Conservation (phyloP, 805 yeast species). For the Candida berthetii region DNA sequence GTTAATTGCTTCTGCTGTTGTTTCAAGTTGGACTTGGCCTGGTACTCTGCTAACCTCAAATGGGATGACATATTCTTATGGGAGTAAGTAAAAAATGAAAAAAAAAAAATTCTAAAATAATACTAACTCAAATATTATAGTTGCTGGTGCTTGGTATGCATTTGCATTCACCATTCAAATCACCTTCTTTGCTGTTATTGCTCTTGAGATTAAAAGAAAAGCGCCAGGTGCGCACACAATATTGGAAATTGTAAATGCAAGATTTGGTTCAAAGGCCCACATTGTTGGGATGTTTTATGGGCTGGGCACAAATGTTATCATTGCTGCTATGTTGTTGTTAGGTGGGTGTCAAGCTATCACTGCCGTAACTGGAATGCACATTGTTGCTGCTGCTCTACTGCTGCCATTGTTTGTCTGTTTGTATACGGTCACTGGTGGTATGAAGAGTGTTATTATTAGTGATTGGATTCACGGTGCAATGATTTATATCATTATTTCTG, state of each 20-base stretch:
- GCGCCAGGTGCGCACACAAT: slow-evolving; percentile 38
- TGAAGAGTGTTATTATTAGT: slow-evolving; percentile 44
- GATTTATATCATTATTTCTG: slow-evolving; percentile 31
- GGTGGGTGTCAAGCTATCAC: slow-evolving; percentile 39
- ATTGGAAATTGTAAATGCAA: slow-evolving; percentile 28
- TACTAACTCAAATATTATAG: no score
- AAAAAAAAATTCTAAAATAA: no score
- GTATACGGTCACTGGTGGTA: slow-evolving; percentile 44
- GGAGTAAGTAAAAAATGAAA: no score
- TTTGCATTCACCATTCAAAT: slow-evolving; percentile 32
- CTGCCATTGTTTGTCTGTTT: slow-evolving; percentile 40
- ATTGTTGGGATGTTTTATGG: slow-evolving; percentile 29
- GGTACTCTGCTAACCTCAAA: slow-evolving; percentile 29
- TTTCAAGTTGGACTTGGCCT: slow-evolving; percentile 40
- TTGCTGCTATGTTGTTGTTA: slow-evolving; percentile 30
- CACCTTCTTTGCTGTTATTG: slow-evolving; percentile 28
- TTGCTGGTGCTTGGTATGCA: slow-evolving; percentile 10
- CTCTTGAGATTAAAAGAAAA: slow-evolving; percentile 31
- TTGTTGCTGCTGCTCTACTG: slow-evolving; percentile 38
- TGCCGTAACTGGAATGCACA: slow-evolving; percentile 36
- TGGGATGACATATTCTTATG: slow-evolving; percentile 30
- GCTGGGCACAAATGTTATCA: slow-evolving; percentile 30
- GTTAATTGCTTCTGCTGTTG: slow-evolving; percentile 30
- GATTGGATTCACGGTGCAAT: slow-evolving; percentile 46
- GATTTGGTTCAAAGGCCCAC: slow-evolving; percentile 32